Evolutionary conservation across 2,329 filamentous ascomycete genomes (phyloP).

Genomic region (Taxawa tesnikishii): DNA sequence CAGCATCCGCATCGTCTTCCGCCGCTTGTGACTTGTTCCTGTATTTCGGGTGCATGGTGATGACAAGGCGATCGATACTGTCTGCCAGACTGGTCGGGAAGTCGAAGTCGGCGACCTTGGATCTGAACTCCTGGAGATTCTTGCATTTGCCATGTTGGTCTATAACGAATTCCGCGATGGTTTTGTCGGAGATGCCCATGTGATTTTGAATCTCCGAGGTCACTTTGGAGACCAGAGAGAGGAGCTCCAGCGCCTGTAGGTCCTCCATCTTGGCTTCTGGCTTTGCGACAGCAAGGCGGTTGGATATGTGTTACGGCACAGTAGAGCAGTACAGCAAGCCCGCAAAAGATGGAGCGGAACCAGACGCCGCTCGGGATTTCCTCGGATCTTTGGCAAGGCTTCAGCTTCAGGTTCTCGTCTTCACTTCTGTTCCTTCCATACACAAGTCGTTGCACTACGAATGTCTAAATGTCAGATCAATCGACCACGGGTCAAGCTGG

Average conservation of each 20-base stretch:
- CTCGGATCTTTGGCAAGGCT: too few relatives aligned
- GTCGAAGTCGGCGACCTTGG: slow-evolving; percentile 60
- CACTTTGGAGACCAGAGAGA: slow-evolving; percentile 90
- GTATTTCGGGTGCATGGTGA: slow-evolving; percentile 83
- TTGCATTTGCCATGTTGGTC: slow-evolving; percentile 70
- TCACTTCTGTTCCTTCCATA: too few relatives aligned
- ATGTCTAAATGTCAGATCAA: too few relatives aligned
- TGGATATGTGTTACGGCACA: too few relatives aligned
- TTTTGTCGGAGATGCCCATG: slow-evolving; percentile 82
- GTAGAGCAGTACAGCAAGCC: too few relatives aligned
- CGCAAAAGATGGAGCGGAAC: too few relatives aligned
- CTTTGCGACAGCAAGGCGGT: neutral
- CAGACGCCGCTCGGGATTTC: too few relatives aligned
- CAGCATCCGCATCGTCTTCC: slow-evolving; percentile 21
- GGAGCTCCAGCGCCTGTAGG: slow-evolving; percentile 76
- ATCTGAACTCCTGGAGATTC: slow-evolving; percentile 61
- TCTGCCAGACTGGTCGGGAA: slow-evolving; percentile 81
- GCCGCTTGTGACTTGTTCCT: slow-evolving; percentile 36
- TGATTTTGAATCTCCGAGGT: slow-evolving; percentile 92
- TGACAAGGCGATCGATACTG: slow-evolving; percentile 78
- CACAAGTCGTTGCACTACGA: too few relatives aligned
- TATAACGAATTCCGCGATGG: slow-evolving; percentile 91
- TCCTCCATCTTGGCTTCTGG: slow-evolving; percentile 59
- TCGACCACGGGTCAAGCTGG: too few relatives aligned
- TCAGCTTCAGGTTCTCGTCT: too few relatives aligned